A percentile compares a stretch with the other conserved stretches of the same genome.
These are phyloP conservation scores for Leccinum aurantiacum DNA, from an alignment of 768 basidiomycete species.

Conservation along the genomic window DNA sequence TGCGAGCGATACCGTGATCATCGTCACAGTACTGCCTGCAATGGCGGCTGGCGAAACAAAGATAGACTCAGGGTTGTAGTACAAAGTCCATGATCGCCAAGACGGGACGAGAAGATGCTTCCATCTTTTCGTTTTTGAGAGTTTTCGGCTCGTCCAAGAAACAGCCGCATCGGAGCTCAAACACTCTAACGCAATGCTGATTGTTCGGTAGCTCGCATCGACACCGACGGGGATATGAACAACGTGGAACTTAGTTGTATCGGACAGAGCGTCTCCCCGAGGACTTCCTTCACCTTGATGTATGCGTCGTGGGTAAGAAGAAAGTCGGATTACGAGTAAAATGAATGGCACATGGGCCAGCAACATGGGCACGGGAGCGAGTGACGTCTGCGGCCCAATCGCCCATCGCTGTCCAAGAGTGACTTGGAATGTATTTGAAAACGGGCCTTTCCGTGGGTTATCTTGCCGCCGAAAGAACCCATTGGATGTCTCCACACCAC, in stretches of 20 bases:
- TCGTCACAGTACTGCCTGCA: neutral
- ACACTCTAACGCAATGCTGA: conserved; percentile 1
- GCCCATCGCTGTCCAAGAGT: conserved; percentile 1
- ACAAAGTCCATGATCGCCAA: conserved; percentile 18
- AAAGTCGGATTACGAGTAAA: conserved; percentile 5
- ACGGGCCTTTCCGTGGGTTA: conserved; percentile 21
- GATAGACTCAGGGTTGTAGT: neutral
- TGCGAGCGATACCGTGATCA: neutral
- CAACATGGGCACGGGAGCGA: conserved; percentile 19
- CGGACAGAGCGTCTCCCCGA: conserved; percentile 18
- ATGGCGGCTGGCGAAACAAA: neutral
- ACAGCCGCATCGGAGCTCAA: conserved; percentile 5
- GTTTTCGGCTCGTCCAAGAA: neutral
- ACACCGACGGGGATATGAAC: conserved; percentile 12
- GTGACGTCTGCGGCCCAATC: conserved; percentile 20
- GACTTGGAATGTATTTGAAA: conserved; percentile 21
- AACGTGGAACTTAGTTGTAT: conserved; percentile 9
- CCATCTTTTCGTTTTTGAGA: neutral
- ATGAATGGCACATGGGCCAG: conserved; percentile 27
- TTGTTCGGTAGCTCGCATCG: conserved; percentile 7
- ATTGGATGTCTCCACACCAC: conserved; percentile 30
- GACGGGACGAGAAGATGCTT: conserved; percentile 1
- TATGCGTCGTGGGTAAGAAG: neutral
- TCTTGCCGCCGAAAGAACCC: conserved; percentile 16
- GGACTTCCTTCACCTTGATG: conserved; percentile 11